Evolutionary conservation across 1,284 basidiomycete genomes (phyloP), one percentile per base, ranked within the genome.

Genomic region (Porodaedalea pini): DNA sequence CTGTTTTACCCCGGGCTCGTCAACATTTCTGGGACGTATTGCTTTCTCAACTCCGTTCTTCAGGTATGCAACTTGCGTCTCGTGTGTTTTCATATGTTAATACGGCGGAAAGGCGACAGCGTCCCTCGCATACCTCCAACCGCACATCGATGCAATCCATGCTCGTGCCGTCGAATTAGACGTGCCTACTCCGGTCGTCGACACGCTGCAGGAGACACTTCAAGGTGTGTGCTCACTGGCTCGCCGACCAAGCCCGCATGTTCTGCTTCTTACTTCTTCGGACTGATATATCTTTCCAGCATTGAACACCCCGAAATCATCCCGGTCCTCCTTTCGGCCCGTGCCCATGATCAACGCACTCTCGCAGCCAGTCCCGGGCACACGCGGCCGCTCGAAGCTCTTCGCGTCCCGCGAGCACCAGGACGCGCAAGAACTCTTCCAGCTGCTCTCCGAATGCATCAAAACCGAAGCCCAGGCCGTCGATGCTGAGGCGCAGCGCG

Each of bases 401-500:
- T 86, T 96, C 66, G 82, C 82, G 59, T 92, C 90, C 1, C 83
- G 90, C 13, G 90, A 95, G 67, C 94, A 97, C 69, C 94, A 97
- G 73, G 94, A 97, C 70, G 94, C 94, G 2, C 94, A 97, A 66
- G 94, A 97, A 68, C 78, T 97, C n/a, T 96, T 95, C 71, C 86
- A 94, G 64, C 83, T 95, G 36, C 75, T 97, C 19, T 89, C 92
- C 0, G 92, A 94, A 68, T 90, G 85, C 45, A 79, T 96, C 63
- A 92, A 92, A 70, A 85, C 85, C 59, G 94, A 97, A 70, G 79
- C 85, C 4, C 68, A 72, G 1, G 77, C 81, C 1, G 78, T 92
- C 2, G 81, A 85, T 58, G 78, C 78, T 56, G 89, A 91, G 65
- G 79, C 76, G 3, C 73, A 75, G 48, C 75, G 82, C 27, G 88